Base-by-base conservation (phyloP, 2,329 filamentous ascomycete species). In the Colletotrichum euphorbiae region DNA sequence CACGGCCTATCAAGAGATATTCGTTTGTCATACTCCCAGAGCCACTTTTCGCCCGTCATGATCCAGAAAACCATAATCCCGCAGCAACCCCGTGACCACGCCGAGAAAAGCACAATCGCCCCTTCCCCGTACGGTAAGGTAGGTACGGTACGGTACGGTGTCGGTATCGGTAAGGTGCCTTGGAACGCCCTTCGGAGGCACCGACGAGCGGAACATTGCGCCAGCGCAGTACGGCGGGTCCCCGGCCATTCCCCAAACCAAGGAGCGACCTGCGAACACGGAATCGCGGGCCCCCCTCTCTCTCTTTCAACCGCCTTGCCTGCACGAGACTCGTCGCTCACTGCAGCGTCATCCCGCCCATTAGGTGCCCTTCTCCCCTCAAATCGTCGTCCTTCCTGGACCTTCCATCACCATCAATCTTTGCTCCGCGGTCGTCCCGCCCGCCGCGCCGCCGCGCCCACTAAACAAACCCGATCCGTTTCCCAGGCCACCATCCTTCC, bases 131-230 rank as follows among this genome's bases (percentile, higher is more conserved):
- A 28, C 28, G 24, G 24, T 28, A 28, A 6, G 24, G 24, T 28
- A 6, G 24, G 24, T 28, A 28, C 24, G 28, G 28, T 28, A 28
- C 28, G 28, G 28, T 24, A 5, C 5, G 24, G 24, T 24, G 24
- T 24, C 24, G 24, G 24, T 36, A 7, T 36, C 19, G 31, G 17
- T 38, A 11, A 9, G 9, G 8, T 38, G 12, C 33, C 33, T 38
- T 38, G 13, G 11, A 15, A 3, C 12, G 36, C 36, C 36, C 36
- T 33, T 65, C 65, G 61, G 65, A 68, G 46, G 61, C 65, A 59
- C 65, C 65, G 65, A 68, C 59, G 65, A 58, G 65, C 60, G 65
- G 61, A 59, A 56, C 61, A 40, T 43, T 59, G 65, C 52, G 54
- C 60, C 58, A 61, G 52, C 58, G 58, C 58, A 61, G 58, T 48